These are phyloP conservation scores for Colletotrichum sublineola DNA, from an alignment of 2,329 filamentous ascomycete genomes.

Conservation along the genomic window DNA sequence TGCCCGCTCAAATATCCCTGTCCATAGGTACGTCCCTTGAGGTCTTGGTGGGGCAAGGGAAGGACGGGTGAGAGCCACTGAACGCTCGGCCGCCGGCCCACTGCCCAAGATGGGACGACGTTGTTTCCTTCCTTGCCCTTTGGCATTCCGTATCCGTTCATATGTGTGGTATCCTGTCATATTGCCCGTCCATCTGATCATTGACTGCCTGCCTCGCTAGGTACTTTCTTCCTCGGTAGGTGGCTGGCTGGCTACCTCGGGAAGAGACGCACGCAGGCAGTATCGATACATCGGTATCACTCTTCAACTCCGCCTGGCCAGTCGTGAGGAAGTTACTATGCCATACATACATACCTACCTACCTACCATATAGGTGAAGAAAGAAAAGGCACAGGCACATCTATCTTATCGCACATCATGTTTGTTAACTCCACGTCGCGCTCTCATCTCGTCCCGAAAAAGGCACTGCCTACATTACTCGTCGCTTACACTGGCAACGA, in stretches of 20 bases:
- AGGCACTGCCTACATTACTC: slow-evolving; percentile 12
- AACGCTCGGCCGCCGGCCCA: slow-evolving; percentile 31
- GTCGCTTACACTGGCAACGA: slow-evolving; percentile 26
- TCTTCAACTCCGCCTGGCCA: background rate
- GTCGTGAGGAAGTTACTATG: background rate
- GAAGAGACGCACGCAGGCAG: background rate
- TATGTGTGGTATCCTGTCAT: slow-evolving; percentile 9
- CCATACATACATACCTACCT: background rate
- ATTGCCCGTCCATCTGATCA: slow-evolving; percentile 4
- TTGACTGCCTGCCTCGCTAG: background rate
- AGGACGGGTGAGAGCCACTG: slow-evolving; percentile 36
- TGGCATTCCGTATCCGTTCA: slow-evolving; percentile 25
- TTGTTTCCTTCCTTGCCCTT: slow-evolving; percentile 32
- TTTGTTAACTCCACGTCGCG: slow-evolving; percentile 3
- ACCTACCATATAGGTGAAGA: background rate
- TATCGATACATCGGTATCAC: background rate
- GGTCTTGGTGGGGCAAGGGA: slow-evolving; percentile 16
- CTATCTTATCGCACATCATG: background rate
- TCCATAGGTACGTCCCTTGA: slow-evolving; percentile 1
- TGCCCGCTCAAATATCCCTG: background rate
- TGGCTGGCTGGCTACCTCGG: background rate
- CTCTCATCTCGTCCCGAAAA: background rate
- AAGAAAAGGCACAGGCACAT: background rate
- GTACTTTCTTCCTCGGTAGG: background rate
- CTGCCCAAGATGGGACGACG: slow-evolving; percentile 41